Percentiles rank a stretch among this genome's conserved stretches.
Conservation (phyloP, 768 basidiomycete species). For the Cystobasidium tubakii region DNA sequence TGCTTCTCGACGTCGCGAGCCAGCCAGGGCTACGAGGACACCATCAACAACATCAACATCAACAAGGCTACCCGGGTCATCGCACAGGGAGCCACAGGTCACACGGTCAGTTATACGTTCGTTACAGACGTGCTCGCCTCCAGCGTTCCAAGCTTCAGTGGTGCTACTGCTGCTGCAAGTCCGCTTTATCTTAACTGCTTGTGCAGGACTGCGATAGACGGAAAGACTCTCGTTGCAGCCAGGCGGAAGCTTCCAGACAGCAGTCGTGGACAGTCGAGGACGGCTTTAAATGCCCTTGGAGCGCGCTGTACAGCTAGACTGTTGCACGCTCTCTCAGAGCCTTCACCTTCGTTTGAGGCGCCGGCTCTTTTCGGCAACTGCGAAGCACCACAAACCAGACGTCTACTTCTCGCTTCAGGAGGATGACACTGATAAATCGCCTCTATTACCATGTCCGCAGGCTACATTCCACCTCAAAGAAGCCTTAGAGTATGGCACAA, state of each 20-base stretch:
- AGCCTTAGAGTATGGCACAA: conserved; percentile 65
- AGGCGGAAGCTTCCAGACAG: too few relatives aligned
- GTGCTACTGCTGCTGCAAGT: not conserved
- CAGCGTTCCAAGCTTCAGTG: too few relatives aligned
- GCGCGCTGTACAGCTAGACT: too few relatives aligned
- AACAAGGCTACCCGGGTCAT: conserved; percentile 89
- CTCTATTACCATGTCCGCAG: conserved; percentile 48
- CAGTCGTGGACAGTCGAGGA: too few relatives aligned
- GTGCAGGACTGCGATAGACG: too few relatives aligned
- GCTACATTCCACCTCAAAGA: conserved; percentile 95
- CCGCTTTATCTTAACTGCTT: too few relatives aligned
- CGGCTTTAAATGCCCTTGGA: too few relatives aligned
- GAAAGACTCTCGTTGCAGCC: too few relatives aligned
- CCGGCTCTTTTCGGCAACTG: too few relatives aligned
- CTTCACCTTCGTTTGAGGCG: too few relatives aligned
- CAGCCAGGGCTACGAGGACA: not conserved
- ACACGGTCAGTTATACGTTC: conserved; percentile 36
- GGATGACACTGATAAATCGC: not conserved
- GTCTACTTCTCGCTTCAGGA: not conserved
- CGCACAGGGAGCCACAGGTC: conserved; percentile 58
- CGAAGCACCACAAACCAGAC: too few relatives aligned
- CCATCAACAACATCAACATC: conserved; percentile 66
- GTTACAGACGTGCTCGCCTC: not conserved
- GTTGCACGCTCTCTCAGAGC: too few relatives aligned
- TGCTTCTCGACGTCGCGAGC: not conserved